These are phyloP conservation scores for Zalerion maritima DNA, from an alignment of 495 filamentous ascomycete species.

Conservation along the genomic window DNA sequence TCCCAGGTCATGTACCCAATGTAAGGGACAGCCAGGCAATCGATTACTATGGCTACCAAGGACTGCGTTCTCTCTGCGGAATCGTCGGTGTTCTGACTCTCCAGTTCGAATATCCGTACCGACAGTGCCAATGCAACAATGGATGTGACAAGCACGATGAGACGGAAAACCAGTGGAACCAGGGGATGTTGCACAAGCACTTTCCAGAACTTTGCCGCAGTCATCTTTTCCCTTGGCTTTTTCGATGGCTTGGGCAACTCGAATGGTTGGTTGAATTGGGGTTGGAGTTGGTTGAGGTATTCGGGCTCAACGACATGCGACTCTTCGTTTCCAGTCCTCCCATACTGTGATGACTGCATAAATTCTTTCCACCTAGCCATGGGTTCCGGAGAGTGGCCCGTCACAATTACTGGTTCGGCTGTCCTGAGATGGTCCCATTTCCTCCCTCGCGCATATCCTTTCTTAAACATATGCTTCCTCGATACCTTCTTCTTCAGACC, in stretches of 20 bases:
- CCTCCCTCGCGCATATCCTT: slow-evolving; percentile 26
- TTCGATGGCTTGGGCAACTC: slow-evolving; percentile 33
- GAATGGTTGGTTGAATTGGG: slow-evolving; percentile 27
- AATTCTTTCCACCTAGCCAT: slow-evolving; percentile 34
- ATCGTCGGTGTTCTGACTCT: slow-evolving; percentile 18
- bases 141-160: slow-evolving; percentile 72
- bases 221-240: slow-evolving; percentile 33
- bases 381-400: slow-evolving; percentile 22
- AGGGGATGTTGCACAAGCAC: slow-evolving; percentile 64
- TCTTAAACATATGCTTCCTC: slow-evolving; percentile 18
- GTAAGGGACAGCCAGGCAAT: slow-evolving; percentile 78
- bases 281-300: slow-evolving; percentile 31
- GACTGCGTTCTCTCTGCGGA: slow-evolving; percentile 55
- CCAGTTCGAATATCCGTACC: slow-evolving; percentile 53
- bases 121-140: slow-evolving; percentile 69
- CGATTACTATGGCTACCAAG: slow-evolving; percentile 80
- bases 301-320: slow-evolving; percentile 27
- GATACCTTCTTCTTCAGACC: slow-evolving; percentile 12
- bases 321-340: slow-evolving; percentile 27
- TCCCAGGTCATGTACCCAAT: slow-evolving; percentile 88
- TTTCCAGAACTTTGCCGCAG: slow-evolving; percentile 22
- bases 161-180: slow-evolving; percentile 68
- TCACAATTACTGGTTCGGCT: slow-evolving; percentile 40
- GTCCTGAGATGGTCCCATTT: slow-evolving; percentile 43
- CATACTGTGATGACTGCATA: slow-evolving; percentile 35